These are phyloP conservation scores for Coprinopsis sp. DNA, from an alignment of 768 basidiomycete species.

Conservation along the genomic window DNA sequence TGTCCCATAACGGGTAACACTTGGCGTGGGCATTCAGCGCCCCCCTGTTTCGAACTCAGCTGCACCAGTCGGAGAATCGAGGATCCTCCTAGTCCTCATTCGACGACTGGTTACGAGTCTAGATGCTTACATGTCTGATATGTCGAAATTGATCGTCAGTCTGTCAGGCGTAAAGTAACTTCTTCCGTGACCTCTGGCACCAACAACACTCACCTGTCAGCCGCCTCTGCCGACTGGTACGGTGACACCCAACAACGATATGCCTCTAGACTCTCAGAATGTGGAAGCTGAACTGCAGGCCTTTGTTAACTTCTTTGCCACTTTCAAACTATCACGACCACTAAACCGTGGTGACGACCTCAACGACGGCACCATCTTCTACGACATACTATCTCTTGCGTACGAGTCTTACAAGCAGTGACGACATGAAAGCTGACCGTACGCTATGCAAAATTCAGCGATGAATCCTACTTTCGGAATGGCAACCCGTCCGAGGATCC, in stretches of 20 bases:
- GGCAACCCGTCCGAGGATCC: constrained; percentile 54
- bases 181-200: too few relatives aligned
- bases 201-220: too few relatives aligned
- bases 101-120: too few relatives aligned
- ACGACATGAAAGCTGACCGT: constrained; percentile 1
- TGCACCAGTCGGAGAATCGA: too few relatives aligned
- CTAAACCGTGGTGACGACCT: constrained; percentile 65
- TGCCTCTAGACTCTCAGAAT: constrained; percentile 33
- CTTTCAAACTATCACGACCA: constrained; percentile 63
- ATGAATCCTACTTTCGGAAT: constrained; percentile 72
- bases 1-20: too few relatives aligned
- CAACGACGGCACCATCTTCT: constrained; percentile 73
- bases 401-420: constrained; percentile 34
- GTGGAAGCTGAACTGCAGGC: constrained; percentile 63
- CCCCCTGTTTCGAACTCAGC: too few relatives aligned
- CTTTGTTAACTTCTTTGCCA: constrained; percentile 76
- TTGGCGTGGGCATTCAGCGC: too few relatives aligned
- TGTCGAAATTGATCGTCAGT: too few relatives aligned
- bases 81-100: too few relatives aligned
- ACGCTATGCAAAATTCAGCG: constrained; percentile 41
- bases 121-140: too few relatives aligned
- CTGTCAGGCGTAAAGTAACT: too few relatives aligned
- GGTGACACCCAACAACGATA: constrained; percentile 14
- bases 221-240: too few relatives aligned
- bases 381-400: constrained; percentile 73